Evolutionary conservation across 2,329 filamentous ascomycete genomes (phyloP).

Genomic region (Lachnellula suecica): DNA sequence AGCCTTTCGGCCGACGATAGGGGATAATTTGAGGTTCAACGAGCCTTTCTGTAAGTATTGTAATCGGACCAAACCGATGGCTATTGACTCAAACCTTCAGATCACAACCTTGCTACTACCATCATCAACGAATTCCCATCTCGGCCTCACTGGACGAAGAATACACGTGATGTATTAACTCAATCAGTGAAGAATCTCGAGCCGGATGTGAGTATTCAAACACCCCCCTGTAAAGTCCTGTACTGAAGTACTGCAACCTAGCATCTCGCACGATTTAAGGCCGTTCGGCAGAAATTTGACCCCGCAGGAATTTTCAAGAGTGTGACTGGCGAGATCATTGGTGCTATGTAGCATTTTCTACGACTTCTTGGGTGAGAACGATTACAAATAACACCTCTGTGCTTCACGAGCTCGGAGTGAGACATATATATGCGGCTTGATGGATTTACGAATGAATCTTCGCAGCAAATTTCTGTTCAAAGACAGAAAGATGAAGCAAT

Average conservation of each 20-base stretch:
- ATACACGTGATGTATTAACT: slow-evolving; percentile 15
- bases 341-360: slow-evolving; percentile 10
- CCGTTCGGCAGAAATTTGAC: slow-evolving; percentile 16
- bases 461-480: too few relatives aligned
- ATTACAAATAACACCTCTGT: neutral
- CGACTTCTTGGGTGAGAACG: slow-evolving; percentile 8
- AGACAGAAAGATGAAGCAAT: too few relatives aligned
- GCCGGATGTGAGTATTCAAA: slow-evolving; percentile 9
- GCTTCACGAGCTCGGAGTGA: neutral
- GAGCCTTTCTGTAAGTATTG: slow-evolving; percentile 16
- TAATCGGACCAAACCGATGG: neutral
- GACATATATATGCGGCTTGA: too few relatives aligned
- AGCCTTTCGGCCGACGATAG: slow-evolving; percentile 12
- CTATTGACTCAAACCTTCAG: neutral
- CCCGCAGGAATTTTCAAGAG: slow-evolving; percentile 20
- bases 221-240: neutral
- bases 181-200: slow-evolving; percentile 17
- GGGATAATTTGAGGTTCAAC: slow-evolving; percentile 19
- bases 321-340: slow-evolving; percentile 19
- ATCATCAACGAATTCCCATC: slow-evolving; percentile 20
- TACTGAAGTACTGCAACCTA: neutral
- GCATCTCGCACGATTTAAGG: slow-evolving; percentile 14
- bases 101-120: slow-evolving; percentile 13
- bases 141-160: slow-evolving; percentile 22
- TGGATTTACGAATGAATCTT: too few relatives aligned